phyloP scores from a whole-genome alignment of 805 yeast genomes.

The Wickerhamomyces kurtzmanii region DNA sequence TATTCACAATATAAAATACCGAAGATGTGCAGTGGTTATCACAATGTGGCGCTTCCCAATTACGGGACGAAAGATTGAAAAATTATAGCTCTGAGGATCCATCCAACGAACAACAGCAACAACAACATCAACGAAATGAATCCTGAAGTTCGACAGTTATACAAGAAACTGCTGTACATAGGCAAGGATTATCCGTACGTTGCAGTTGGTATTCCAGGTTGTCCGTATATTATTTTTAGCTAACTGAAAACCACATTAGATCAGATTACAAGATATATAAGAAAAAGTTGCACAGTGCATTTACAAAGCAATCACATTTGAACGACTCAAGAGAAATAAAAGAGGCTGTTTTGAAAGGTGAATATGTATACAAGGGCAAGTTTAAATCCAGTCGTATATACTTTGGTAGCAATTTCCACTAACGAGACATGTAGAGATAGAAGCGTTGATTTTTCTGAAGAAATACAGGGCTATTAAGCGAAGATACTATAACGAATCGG shows the following conservation, averaged over 20 bases:
- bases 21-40: conserved; percentile 8
- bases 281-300: conserved; percentile 11
- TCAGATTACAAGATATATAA: conserved; percentile 20
- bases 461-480: conserved; percentile 21
- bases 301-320: conserved; percentile 10
- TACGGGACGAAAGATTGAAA: too few species aligned
- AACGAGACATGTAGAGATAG: conserved; percentile 16
- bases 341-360: conserved; percentile 18
- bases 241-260: conserved; percentile 20
- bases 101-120: too few species aligned
- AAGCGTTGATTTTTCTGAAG: conserved; percentile 21
- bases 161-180: conserved; percentile 20
- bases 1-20: background rate
- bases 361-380: conserved; percentile 18
- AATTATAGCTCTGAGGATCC: too few species aligned
- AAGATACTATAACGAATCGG: background rate
- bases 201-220: background rate
- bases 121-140: too few species aligned
- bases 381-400: background rate
- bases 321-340: conserved; percentile 12
- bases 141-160: conserved; percentile 15
- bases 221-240: background rate
- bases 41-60: too few species aligned
- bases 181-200: conserved; percentile 28
- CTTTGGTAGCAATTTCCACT: background rate